Base-by-base conservation (phyloP, 148 eudicot species). In the Rhododendron mucronatum region DNA sequence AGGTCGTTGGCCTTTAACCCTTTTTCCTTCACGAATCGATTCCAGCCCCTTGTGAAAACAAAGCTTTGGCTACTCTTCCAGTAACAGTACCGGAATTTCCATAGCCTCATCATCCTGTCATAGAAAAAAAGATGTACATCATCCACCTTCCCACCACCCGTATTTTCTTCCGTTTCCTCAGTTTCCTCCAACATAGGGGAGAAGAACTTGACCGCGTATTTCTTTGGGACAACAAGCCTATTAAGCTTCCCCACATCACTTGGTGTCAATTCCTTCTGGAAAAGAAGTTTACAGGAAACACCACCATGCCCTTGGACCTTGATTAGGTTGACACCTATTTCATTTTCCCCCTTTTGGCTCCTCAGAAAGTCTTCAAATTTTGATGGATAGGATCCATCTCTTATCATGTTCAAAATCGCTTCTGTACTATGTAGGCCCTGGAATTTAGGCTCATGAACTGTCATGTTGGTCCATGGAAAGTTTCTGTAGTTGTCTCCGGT, bases 1-100 rank as follows among this genome's bases (percentile, higher is more conserved):
- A 79, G 51, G 45, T 91, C 93, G 75, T 90, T 88, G 0, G 89
- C 88, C 41, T 90, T 90, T 63, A 92, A 67, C 1, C 61, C 84
- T 84, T 90, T 92, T 1, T 84, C 94, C 89, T 80, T 92, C 2
- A 91, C 92, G 82, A 92, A 92, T 81, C 82, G 84, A 80, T 88
- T 92, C 94, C 94, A 92, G 5, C 92, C 94, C 79, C 88, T 88
- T 0, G 93, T 91, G 50, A 92, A 92, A 44, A 91, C 92, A 39
- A 14, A 91, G 39, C 94, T 92, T 55, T 91, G 91, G 78, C 94
- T 92, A 73, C 94, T 92, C 50, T 86, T 87, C 94, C 94, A 92
- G 7, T 89, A 92, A 67, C 91, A 91, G 80, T 91, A 92, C 57
- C 93, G 50, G 12, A 92, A 92, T n/a, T 85, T 92, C 93, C 94